These are phyloP conservation scores for Ustilago bromivora DNA, from an alignment of 1,284 basidiomycete genomes.

Conservation along the genomic window DNA sequence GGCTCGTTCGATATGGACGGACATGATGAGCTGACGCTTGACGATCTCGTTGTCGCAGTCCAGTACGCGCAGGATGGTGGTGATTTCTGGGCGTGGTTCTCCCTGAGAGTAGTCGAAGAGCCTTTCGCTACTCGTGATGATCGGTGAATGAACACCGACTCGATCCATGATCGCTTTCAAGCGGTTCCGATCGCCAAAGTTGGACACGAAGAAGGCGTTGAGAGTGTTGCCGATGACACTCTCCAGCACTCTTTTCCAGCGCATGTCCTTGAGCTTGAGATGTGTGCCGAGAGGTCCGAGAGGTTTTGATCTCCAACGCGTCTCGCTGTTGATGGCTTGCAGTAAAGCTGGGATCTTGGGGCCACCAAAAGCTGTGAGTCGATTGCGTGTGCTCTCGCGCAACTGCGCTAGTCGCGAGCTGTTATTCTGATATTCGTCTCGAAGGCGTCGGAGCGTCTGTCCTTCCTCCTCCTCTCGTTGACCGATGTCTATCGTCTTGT, in stretches of 20 bases:
- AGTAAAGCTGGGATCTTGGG: slow-evolving; percentile 56
- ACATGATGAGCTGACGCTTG: slow-evolving; percentile 84
- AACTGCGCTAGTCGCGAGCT: slow-evolving; percentile 22
- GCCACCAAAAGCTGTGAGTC: slow-evolving; percentile 61
- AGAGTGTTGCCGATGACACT: slow-evolving; percentile 77
- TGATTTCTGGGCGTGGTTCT: slow-evolving; percentile 75
- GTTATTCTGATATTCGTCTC: slow-evolving; percentile 19
- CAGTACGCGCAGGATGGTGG: slow-evolving; percentile 86
- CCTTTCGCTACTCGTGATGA: slow-evolving; percentile 72
- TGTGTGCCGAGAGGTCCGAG: slow-evolving; percentile 83
- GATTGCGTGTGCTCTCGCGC: slow-evolving; percentile 37
- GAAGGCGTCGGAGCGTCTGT: slow-evolving; percentile 25
- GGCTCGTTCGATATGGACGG: slow-evolving; percentile 78
- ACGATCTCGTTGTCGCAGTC: slow-evolving; percentile 83
- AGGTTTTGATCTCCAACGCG: slow-evolving; percentile 58
- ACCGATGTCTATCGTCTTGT: slow-evolving; percentile 25
- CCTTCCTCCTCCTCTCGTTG: slow-evolving; percentile 23
- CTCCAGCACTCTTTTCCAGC: slow-evolving; percentile 79
- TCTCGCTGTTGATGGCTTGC: slow-evolving; percentile 74
- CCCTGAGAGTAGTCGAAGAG: slow-evolving; percentile 67
- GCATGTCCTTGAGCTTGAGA: slow-evolving; percentile 81
- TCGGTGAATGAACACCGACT: slow-evolving; percentile 37
- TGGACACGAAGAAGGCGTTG: slow-evolving; percentile 82
- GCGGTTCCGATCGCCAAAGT: slow-evolving; percentile 77
- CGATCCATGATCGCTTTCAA: slow-evolving; percentile 70